Evolutionary conservation across 2,329 filamentous ascomycete genomes (phyloP).

Genomic region (Bipolaris zeicola): DNA sequence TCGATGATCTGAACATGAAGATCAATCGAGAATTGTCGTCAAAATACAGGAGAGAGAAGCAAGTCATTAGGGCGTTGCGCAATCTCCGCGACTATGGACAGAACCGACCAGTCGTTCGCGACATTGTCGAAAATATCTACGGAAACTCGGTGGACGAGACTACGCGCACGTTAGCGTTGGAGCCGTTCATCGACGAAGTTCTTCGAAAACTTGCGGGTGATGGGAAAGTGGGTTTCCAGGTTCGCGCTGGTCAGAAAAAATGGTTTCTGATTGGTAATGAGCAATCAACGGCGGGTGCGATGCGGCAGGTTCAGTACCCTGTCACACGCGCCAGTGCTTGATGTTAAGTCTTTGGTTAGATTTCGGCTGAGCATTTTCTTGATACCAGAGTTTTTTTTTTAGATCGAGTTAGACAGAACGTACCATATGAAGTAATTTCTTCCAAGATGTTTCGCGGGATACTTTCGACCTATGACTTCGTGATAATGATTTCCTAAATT

Average conservation of each 20-base stretch:
- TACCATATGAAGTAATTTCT: not conserved
- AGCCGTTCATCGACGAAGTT: constrained; percentile 71
- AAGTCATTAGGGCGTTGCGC: constrained; percentile 46
- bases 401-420: not conserved
- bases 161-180: constrained; percentile 68
- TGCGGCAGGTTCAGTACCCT: not conserved
- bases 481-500: not conserved
- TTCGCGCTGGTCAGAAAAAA: constrained; percentile 24
- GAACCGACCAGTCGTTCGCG: constrained; percentile 47
- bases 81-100: constrained; percentile 26
- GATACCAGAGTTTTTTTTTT: not conserved
- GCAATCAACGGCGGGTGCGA: not conserved
- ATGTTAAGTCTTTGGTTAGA: too few species aligned
- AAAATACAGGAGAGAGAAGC: constrained; percentile 51
- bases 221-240: constrained; percentile 36
- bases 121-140: constrained; percentile 54
- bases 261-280: constrained; percentile 23
- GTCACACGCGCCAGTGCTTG: constrained; percentile 1
- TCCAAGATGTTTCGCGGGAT: not conserved
- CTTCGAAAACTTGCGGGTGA: constrained; percentile 65
- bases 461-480: not conserved
- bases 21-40: constrained; percentile 46
- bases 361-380: too few species aligned
- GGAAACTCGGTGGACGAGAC: constrained; percentile 48
- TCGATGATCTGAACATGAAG: constrained; percentile 48